Conservation (phyloP, 2,329 filamentous ascomycete genomes). For the Fusarium sp. region DNA sequence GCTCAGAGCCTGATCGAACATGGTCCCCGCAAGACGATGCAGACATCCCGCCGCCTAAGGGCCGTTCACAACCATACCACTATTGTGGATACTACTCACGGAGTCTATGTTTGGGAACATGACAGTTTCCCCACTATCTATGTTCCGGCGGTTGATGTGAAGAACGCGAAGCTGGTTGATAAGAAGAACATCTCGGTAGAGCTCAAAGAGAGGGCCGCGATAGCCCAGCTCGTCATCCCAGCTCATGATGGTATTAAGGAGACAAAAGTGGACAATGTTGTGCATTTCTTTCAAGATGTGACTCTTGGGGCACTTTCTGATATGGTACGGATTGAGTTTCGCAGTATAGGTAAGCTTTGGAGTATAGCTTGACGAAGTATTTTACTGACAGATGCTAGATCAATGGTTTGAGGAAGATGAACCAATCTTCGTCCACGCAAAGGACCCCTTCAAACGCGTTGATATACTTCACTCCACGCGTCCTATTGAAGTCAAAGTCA, state of each 20-base stretch:
- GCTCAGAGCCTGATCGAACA: slow-evolving; percentile 21
- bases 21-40: slow-evolving; percentile 29
- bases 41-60: slow-evolving; percentile 46
- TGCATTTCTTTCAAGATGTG: slow-evolving; percentile 53
- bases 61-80: slow-evolving; percentile 46
- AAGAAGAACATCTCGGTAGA: slow-evolving; percentile 40
- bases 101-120: slow-evolving; percentile 57
- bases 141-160: slow-evolving; percentile 46
- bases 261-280: slow-evolving; percentile 45
- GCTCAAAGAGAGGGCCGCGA: slow-evolving; percentile 39
- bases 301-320: slow-evolving; percentile 47
- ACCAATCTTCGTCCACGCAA: slow-evolving; percentile 69
- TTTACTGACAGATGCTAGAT: slow-evolving; percentile 37
- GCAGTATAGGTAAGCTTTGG: slow-evolving; percentile 45
- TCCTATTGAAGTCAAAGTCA: slow-evolving; percentile 58
- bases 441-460: slow-evolving; percentile 73
- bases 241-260: slow-evolving; percentile 37
- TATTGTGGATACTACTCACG: slow-evolving; percentile 51
- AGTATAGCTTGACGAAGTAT: accelerated
- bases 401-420: slow-evolving; percentile 65
- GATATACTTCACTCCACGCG: slow-evolving; percentile 67
- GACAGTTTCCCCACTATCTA: slow-evolving; percentile 59
- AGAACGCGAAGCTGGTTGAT: slow-evolving; percentile 42
- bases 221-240: slow-evolving; percentile 46
- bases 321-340: slow-evolving; percentile 48